A percentile compares a stretch with the other conserved stretches of the same genome.
phyloP scores from a whole-genome alignment of 225 moss, liverwort and hornwort genomes.

The Lunularia cruciata region DNA sequence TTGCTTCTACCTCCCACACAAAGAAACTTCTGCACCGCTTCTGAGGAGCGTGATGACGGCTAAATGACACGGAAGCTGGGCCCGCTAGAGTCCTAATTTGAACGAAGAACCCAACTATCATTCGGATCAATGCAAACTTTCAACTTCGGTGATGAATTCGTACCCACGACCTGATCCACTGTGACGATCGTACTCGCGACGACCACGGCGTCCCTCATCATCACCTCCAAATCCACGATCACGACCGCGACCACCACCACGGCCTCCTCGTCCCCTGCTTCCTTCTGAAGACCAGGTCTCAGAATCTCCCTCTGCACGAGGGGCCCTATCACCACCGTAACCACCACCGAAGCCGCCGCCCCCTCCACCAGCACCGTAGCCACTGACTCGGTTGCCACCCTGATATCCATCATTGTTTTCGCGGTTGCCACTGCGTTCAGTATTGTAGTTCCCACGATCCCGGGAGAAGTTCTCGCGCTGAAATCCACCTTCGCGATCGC shows the following conservation, averaged over 20 bases:
- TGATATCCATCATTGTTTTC: conserved; percentile 48
- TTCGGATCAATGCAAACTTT: no score
- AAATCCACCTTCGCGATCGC: conserved; percentile 37
- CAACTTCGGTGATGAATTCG: background rate
- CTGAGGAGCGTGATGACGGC: background rate
- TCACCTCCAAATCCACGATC: conserved; percentile 47
- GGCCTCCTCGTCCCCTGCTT: conserved; percentile 53
- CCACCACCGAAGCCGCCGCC: conserved; percentile 16
- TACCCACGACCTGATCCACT: conserved; percentile 86
- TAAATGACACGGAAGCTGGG: no score
- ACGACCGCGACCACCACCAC: conserved; percentile 50
- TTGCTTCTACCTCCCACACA: no score
- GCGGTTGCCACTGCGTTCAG: conserved; percentile 49
- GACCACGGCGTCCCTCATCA: conserved; percentile 63
- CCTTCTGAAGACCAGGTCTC: conserved; percentile 60
- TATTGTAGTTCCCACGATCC: conserved; percentile 35
- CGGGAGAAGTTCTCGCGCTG: conserved; percentile 28
- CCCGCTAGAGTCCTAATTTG: no score
- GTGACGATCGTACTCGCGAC: conserved; percentile 85
- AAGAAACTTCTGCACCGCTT: no score
- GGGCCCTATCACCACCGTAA: conserved; percentile 31
- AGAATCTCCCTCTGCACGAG: conserved; percentile 59
- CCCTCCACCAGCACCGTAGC: conserved; percentile 21
- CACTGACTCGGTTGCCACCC: conserved; percentile 43
- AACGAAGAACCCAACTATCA: no score